These are phyloP conservation scores for Kregervanrija delftensis DNA, from an alignment of 805 yeast genomes.

Conservation along the genomic window DNA sequence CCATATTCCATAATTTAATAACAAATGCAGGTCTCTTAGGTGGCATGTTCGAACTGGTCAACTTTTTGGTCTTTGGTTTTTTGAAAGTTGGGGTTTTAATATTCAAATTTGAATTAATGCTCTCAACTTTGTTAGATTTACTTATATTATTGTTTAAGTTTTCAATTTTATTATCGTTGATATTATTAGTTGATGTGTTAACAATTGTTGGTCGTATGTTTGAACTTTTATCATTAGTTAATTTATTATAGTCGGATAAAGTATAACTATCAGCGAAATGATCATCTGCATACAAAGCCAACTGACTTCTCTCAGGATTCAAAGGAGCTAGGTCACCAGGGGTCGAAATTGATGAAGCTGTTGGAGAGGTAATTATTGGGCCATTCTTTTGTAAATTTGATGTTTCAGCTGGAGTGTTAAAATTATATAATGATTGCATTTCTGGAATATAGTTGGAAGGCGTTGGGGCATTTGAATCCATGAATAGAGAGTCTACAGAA, in stretches of 20 bases:
- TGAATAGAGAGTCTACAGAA: background rate
- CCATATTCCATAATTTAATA: conserved; percentile 91
- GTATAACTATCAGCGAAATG: conserved; percentile 4
- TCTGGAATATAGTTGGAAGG: no score
- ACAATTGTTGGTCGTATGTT: no score
- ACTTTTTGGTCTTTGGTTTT: conserved; percentile 19
- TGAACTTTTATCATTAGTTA: no score
- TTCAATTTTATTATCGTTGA: no score
- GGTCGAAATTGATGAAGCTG: background rate
- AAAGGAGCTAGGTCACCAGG: background rate
- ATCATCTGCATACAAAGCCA: conserved; percentile 3
- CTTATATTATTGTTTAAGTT: no score
- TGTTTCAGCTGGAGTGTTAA: background rate
- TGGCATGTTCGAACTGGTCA: conserved; percentile 13
- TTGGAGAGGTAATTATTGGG: background rate
- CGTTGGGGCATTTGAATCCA: background rate
- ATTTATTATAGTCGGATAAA: conserved; percentile 3
- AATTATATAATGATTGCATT: background rate
- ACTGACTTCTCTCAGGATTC: background rate
- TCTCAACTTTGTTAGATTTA: no score
- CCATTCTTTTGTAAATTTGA: background rate
- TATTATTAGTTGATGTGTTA: no score
- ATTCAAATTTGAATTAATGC: no score
- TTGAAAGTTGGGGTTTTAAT: conserved; percentile 10
- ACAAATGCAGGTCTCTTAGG: conserved; percentile 85